Evolutionary conservation across 257 asterid species (phyloP).

Genomic region (Lavandula angustifolia): DNA sequence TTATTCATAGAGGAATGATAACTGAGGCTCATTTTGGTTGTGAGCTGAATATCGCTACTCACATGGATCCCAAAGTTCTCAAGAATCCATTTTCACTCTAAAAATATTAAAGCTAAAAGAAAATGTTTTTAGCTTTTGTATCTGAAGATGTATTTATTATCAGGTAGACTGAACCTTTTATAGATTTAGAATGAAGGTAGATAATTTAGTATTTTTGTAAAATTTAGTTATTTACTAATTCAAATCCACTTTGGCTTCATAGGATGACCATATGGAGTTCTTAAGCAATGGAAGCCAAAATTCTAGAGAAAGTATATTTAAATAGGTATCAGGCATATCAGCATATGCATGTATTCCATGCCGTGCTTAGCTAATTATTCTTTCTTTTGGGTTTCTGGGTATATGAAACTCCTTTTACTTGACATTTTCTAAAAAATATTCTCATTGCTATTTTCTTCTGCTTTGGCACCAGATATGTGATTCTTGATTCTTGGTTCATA

Average conservation of each 20-base stretch:
- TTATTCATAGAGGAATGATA: not conserved
- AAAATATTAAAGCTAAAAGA: not conserved
- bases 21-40: not conserved
- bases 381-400: not conserved
- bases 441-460: not conserved
- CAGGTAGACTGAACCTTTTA: not conserved
- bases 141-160: not conserved
- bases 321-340: not conserved
- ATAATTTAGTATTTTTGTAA: not conserved
- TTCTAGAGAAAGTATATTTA: not conserved
- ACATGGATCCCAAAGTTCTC: conserved; percentile 5
- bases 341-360: not conserved
- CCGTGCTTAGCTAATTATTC: not conserved
- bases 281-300: not conserved
- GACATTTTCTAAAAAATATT: not conserved
- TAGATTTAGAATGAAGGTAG: conserved; percentile 7
- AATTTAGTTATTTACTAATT: too few relatives aligned
- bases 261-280: conserved; percentile 6
- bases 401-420: not conserved
- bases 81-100: conserved; percentile 16
- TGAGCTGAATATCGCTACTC: conserved; percentile 18
- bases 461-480: not conserved
- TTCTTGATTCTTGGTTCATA: not conserved
- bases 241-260: not conserved
- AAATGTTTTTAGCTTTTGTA: not conserved